These are phyloP conservation scores for Trichosporon sp. DNA, from an alignment of 1,284 basidiomycete species.

Conservation along the genomic window DNA sequence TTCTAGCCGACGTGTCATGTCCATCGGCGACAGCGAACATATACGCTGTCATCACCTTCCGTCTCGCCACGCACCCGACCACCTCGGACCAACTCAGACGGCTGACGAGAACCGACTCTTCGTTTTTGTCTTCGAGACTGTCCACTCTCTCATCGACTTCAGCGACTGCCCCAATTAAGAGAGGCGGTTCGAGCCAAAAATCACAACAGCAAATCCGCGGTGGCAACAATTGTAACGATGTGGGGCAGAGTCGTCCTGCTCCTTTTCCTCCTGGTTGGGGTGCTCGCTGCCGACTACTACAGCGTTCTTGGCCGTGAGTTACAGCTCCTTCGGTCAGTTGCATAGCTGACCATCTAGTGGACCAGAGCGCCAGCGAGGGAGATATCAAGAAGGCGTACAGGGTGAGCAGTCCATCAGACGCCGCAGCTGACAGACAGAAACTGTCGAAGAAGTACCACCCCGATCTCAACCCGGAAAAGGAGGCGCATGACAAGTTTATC, in stretches of 20 bases:
- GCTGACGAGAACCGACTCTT: not conserved
- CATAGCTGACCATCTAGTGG: conserved; percentile 61
- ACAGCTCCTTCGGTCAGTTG: not conserved
- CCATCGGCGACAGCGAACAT: not conserved
- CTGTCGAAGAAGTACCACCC: conserved; percentile 88
- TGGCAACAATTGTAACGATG: conserved; percentile 5
- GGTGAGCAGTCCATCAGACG: conserved; percentile 32
- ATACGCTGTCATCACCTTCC: not conserved
- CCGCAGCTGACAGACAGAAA: conserved; percentile 59
- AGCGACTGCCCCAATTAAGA: not conserved
- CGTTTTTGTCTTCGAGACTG: not conserved
- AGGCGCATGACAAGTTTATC: conserved; percentile 80
- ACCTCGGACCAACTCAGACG: not conserved
- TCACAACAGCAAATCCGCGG: not conserved
- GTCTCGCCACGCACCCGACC: not conserved
- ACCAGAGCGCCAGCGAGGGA: conserved; percentile 74
- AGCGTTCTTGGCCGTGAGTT: not conserved
- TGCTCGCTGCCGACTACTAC: conserved; percentile 15
- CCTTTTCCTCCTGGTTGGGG: not conserved
- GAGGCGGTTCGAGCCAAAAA: not conserved
- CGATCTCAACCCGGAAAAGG: conserved; percentile 86
- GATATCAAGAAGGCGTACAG: conserved; percentile 89
- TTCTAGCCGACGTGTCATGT: conserved; percentile 10
- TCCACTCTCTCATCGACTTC: not conserved
- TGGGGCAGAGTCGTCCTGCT: conserved; percentile 1